Evolutionary conservation across 768 basidiomycete species (phyloP), one percentile per base, ranked within the genome.

Genomic region (Dioszegia hungarica): DNA sequence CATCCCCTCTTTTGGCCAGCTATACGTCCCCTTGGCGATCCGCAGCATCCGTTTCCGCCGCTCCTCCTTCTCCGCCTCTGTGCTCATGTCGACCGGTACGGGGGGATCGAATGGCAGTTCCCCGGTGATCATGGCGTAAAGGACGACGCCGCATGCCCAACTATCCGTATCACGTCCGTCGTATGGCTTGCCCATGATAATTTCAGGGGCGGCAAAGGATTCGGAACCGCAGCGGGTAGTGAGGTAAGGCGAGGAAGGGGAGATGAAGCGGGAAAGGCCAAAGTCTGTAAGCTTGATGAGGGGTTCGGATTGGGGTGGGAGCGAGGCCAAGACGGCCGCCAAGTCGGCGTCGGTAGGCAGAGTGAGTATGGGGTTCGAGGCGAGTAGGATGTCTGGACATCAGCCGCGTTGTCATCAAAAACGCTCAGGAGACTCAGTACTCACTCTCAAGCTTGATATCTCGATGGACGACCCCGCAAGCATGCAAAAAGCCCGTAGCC

Each of bases 121-220:
- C 36, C 89, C 80, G 36, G 81, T 84, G 8, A 85, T 81, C 47
- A 92, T 79, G 33, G 86, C 88, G 74, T 84, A 94, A 12, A 92
- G 76, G 46, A 90, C 88, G n/a, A 91, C 86, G 0, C 90, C 90
- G 65, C 86, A 85, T 10, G 89, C 89, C 90, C 90, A 93, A 12
- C 86, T 84, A 72, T 93, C 90, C 50, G 89, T 91, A 71, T 85
- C 81, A 14, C 88, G 80, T 2, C 88, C 89, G 74, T 94, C 89
- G 75, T 93, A 93, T 29, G 81, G 78, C 45, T 79, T 78, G 28
- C 79, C 81, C 75, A 76, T 76, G 54, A 76, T 73, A 53, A 76
- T 76, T 43, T 76, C 75, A 14, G 75, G 75, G 8, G 89, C 89
- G 5, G 90, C 89, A 75, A 92, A 92, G 0, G 86, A 87, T 72